A percentile compares a stretch with the other conserved stretches of the same genome.
phyloP scores from a whole-genome alignment of 345 rosid genomes.

The Brassica juncea region DNA sequence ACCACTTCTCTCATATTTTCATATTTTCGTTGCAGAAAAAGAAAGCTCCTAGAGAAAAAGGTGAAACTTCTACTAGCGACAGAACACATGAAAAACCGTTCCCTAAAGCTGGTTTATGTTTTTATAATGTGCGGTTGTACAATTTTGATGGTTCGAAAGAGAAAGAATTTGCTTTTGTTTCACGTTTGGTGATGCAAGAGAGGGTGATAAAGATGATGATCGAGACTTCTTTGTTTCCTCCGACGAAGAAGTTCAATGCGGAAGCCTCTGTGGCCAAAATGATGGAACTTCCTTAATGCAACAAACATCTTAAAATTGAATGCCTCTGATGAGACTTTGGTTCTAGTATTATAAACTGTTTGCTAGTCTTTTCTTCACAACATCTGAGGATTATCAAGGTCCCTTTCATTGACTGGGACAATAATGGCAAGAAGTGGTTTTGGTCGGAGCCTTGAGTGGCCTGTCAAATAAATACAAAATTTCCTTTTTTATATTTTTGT shows the following conservation, averaged over 20 bases:
- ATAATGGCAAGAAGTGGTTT: no score
- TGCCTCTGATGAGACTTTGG: background rate
- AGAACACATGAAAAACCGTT: background rate
- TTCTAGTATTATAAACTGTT: no score
- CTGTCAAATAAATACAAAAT: no score
- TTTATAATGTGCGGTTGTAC: background rate
- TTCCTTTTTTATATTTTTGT: no score
- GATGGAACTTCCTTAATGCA: background rate
- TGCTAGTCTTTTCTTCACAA: no score
- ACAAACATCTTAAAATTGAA: background rate
- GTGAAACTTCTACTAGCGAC: background rate
- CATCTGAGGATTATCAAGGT: no score
- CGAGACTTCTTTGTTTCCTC: background rate
- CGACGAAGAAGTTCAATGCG: background rate
- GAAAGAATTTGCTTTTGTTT: slow-evolving; percentile 6
- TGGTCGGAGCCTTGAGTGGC: no score
- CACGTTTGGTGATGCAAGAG: slow-evolving; percentile 25
- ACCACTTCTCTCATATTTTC: background rate
- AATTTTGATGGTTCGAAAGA: background rate
- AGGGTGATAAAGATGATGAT: slow-evolving; percentile 5
- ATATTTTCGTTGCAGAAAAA: background rate
- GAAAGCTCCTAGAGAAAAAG: background rate
- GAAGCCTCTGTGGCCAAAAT: slow-evolving; percentile 7
- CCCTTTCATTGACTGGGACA: no score
- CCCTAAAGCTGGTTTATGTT: background rate